Evolutionary conservation across 1,139 yeast species (phyloP), one percentile per base, ranked within the genome.

Genomic region (Suhomyces panamericanus): DNA sequence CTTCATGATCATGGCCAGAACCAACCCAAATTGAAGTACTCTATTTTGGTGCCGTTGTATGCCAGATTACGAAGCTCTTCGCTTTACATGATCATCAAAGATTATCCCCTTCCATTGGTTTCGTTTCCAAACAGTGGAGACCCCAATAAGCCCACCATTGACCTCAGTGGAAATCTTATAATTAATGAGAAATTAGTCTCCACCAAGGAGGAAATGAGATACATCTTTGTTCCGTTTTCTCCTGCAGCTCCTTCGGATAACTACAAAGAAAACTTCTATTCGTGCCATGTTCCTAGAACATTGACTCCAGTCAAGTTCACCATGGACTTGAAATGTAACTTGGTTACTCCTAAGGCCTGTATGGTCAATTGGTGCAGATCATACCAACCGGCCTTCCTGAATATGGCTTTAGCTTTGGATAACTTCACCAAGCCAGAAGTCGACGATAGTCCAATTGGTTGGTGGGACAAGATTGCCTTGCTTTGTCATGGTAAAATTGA

Each of bases 371-470:
- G 78, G 78, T 66, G 75, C 46, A 74, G 73, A 49, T 62, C 78
- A 0, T 73, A 73, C 48, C 72, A 59, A 46, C 65, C 78, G 1
- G 72, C 71, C 3, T 47, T 75, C 12, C 66, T 63, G 64, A 63
- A 73, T 6, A 66, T 57, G 35, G 59, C 59, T 48, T 57, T 55
- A 49, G 78, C 65, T 65, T 81, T 67, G 52, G 85, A 57, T 61
- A 87, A 69, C 64, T 81, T 68, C 77, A 83, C 76, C 41, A 85
- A 83, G 52, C 88, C 90, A 0, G 84, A 82, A 11, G 71, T 87
- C 13, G 98, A 93, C 61, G 91, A 90, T 17, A 87, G 96, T 47
- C 87, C 88, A 37, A 67, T 90, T 24, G 98, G 98, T 0, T 85
- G 72, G 70, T 86, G 78, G 86, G 87, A 75, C 51, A 75, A 75